These are phyloP conservation scores for Cokeromyces recurvatus DNA, from an alignment of 371 early-diverging fungal genomes.

Conservation along the genomic window DNA sequence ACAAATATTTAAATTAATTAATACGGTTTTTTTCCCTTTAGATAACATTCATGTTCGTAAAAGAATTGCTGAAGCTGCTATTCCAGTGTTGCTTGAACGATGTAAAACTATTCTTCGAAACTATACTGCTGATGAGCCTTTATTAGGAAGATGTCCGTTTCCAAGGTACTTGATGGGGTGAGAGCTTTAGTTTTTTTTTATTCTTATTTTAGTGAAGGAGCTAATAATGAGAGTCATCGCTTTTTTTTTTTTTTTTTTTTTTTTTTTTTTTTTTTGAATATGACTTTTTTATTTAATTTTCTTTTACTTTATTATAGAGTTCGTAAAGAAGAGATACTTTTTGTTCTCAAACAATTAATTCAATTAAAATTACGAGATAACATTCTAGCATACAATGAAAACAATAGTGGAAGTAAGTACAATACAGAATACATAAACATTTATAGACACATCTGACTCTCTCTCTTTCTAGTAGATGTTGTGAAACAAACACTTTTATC, in stretches of 20 bases:
- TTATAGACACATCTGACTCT: conserved; percentile 6
- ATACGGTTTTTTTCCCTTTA: no score
- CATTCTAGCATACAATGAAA: conserved; percentile 23
- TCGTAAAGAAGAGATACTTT: conserved; percentile 69
- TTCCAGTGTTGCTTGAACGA: conserved; percentile 69
- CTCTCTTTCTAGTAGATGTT: conserved; percentile 13
- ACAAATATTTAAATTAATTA: no score
- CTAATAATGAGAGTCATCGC: no score
- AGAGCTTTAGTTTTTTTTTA: conserved; percentile 19
- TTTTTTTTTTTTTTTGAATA: no score
- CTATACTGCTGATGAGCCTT: conserved; percentile 70
- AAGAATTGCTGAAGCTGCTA: conserved; percentile 65
- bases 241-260: not conserved
- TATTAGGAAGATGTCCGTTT: conserved; percentile 75
- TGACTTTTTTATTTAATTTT: conserved; percentile 1
- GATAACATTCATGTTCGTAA: conserved; percentile 36
- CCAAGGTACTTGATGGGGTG: conserved; percentile 65
- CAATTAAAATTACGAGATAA: conserved; percentile 55
- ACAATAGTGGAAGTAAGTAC: conserved; percentile 15
- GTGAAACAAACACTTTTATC: conserved; percentile 50
- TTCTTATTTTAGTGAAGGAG: no score
- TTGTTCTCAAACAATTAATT: conserved; percentile 62
- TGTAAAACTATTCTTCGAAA: conserved; percentile 61
- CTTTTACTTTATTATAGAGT: conserved; percentile 37
- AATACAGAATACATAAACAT: not conserved